Evolutionary conservation across 2,329 filamentous ascomycete genomes (phyloP), one percentile per base, ranked within the genome.

Genomic region (Diaporthe sp.): DNA sequence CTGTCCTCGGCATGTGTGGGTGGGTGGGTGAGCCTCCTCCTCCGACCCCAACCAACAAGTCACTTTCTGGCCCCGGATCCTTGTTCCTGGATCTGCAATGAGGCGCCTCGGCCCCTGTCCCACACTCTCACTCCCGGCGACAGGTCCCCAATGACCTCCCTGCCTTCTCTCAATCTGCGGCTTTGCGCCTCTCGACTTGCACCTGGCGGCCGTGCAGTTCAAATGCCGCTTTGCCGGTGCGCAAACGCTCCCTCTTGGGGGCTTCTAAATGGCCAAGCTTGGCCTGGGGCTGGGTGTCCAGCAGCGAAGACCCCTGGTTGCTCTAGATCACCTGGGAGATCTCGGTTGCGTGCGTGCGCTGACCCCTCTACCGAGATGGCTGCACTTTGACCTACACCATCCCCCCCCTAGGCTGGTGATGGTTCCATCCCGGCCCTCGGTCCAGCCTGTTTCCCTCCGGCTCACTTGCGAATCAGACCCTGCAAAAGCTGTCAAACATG

Each of bases 401-500:
- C 31, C 39, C 49, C 22, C 34, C 34, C 49, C 68, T 72, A 72
- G 58, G 49, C 37, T 71, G 58, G 34, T 22, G 58, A 53, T 72
- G 73, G 68, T 72, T 44, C 44, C 39, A 28, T 53, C 51, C 57
- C 47, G 67, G 57, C 47, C 67, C 58, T 61, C 55, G 37, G 61
- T 55, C 71, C 39, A 73, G 72, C 39, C 44, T 34, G 60, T 68
- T 57, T 68, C 61, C 57, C 20, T 53, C 51, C 42, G 25, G 61
- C 37, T 34, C 31, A 49, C 34, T 28, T 75, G 70, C 68, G 51
- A 67, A 65, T 71, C 31, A 73, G 51, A 70, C 71, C 71, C 58
- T 70, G 53, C 34, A 63, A 49, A 60, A 65, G 13, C 63, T 75
- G 74, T 75, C 74, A 73, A 67, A 60, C 71, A 73, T 10, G 37